Conservation (phyloP, 2,329 filamentous ascomycete genomes). For the Pseudogymnoascus sp. region DNA sequence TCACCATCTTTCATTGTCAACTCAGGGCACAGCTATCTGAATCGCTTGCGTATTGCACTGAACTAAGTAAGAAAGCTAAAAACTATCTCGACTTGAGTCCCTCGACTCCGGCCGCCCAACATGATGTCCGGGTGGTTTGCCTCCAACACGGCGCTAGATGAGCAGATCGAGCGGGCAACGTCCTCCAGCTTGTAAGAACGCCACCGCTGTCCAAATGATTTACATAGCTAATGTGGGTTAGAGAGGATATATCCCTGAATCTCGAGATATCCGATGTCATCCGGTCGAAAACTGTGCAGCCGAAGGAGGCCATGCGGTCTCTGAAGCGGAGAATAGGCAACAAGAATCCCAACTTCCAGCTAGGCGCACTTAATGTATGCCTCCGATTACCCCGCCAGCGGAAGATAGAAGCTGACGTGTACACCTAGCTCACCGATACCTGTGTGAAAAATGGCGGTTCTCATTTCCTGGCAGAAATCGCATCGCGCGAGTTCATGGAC, state of each 20-base stretch:
- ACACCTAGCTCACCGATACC: constrained; percentile 76
- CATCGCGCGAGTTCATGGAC: constrained; percentile 97
- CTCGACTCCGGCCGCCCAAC: constrained; percentile 26
- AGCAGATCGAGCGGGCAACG: constrained; percentile 94
- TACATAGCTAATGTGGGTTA: constrained; percentile 34
- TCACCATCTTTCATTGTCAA: constrained; percentile 7
- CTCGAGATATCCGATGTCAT: constrained; percentile 98
- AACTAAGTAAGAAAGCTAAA: not conserved
- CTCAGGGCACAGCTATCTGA: not conserved
- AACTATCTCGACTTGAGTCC: not conserved
- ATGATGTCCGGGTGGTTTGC: constrained; percentile 97
- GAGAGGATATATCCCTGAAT: constrained; percentile 94
- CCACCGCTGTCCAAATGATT: constrained; percentile 15
- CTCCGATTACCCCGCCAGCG: not conserved
- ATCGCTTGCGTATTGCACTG: not conserved
- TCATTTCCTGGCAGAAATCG: constrained; percentile 92
- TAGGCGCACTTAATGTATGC: constrained; percentile 81
- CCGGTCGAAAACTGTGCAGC: constrained; percentile 92
- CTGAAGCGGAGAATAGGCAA: constrained; percentile 91
- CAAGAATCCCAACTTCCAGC: constrained; percentile 94
- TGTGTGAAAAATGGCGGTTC: constrained; percentile 97
- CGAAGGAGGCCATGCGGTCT: constrained; percentile 96
- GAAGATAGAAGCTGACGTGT: constrained; percentile 1
- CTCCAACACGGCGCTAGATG: constrained; percentile 86
- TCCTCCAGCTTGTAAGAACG: constrained; percentile 76